phyloP scores from a whole-genome alignment of 306 rosid species.

The Argentina anserina region DNA sequence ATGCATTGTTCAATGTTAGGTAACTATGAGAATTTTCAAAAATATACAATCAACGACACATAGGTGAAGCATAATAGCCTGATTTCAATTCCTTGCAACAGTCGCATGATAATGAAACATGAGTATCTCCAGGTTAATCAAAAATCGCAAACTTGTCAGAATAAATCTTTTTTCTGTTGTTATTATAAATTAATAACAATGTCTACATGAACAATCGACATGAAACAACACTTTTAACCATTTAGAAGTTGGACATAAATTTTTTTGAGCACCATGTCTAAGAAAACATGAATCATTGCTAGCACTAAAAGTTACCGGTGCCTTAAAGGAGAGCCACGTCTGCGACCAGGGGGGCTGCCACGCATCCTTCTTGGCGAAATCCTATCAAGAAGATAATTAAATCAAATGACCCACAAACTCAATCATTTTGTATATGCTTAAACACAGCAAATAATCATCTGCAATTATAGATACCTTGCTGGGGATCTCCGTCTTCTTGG shows the following conservation, averaged over 20 bases:
- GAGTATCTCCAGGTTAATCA: not conserved
- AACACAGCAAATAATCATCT: constrained; percentile 11
- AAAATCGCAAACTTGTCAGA: not conserved
- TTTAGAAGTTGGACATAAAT: not conserved
- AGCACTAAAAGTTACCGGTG: constrained; percentile 60
- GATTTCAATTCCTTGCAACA: not conserved
- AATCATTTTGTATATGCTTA: constrained; percentile 5
- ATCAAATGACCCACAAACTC: not conserved
- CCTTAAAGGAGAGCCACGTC: constrained; percentile 79
- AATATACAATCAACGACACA: too few relatives aligned
- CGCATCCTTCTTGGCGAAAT: constrained; percentile 77
- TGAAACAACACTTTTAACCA: not conserved
- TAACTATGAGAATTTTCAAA: not conserved
- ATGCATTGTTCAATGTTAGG: not conserved
- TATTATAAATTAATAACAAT: not conserved
- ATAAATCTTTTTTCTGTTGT: not conserved
- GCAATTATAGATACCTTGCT: constrained; percentile 42
- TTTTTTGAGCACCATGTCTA: not conserved
- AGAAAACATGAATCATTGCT: not conserved
- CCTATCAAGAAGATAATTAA: constrained; percentile 30
- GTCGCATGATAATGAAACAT: not conserved
- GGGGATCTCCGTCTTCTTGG: constrained; percentile 87
- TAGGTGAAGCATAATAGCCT: not conserved
- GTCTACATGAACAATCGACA: not conserved
- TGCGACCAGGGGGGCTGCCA: constrained; percentile 86